Conservation (phyloP, 495 filamentous ascomycete genomes). For the Chaetomium fimeti region DNA sequence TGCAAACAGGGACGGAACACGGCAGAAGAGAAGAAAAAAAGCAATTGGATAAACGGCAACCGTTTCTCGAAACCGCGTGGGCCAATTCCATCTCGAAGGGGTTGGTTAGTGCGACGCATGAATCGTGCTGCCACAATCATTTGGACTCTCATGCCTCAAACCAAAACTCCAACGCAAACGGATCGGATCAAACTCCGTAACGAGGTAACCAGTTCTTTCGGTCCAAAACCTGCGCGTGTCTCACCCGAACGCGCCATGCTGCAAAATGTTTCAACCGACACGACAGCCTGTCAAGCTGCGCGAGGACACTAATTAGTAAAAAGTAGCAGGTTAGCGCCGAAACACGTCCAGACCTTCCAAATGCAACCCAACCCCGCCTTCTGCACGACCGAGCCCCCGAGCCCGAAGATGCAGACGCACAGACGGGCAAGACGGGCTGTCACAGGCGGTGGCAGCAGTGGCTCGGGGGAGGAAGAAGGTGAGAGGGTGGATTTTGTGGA, state of each 20-base stretch:
- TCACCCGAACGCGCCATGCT: not conserved
- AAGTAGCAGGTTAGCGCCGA: conserved; percentile 4
- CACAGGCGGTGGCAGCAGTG: too few species aligned
- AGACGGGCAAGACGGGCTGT: conserved; percentile 8
- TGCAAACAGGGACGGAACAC: conserved; percentile 2
- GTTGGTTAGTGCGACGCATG: not conserved
- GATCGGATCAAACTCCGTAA: not conserved
- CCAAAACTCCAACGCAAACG: not conserved
- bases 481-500: too few species aligned
- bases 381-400: not conserved
- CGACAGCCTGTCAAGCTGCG: not conserved
- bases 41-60: not conserved
- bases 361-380: conserved; percentile 11
- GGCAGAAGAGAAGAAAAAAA: not conserved
- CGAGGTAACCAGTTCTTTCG: too few species aligned
- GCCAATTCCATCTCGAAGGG: not conserved
- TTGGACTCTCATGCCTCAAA: too few species aligned
- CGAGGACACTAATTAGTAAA: not conserved
- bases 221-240: not conserved
- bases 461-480: too few species aligned
- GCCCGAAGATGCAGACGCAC: conserved; percentile 7
- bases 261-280: too few species aligned
- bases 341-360: conserved; percentile 9
- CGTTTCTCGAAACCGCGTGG: not conserved
- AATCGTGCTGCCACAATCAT: not conserved